Evolutionary conservation across 164 flowering plant species (phyloP), one percentile per base, ranked within the genome.

Genomic region (Chimonanthus salicifolius): DNA sequence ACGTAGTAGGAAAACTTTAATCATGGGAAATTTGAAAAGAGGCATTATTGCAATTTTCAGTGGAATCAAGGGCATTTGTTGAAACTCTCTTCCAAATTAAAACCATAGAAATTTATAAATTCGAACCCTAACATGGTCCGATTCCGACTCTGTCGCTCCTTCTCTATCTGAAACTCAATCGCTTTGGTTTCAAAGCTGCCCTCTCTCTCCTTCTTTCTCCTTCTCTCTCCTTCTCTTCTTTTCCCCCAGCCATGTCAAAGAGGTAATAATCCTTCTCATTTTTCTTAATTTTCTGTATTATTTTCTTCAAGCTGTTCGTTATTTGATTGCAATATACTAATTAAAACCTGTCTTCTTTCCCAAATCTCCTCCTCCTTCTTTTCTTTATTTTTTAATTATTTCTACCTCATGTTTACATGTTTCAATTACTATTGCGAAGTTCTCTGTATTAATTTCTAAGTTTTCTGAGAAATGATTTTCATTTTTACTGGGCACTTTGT

Each of bases 201-300:
- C 5, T 54, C 60, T 54, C 60, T 54, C n/a, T 54, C 60, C 10
- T 11, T 54, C 60, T 54, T 16, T 3, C 60, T 54, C n/a, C 15
- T 49, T 49, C 51, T 49, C 51, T 21, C 62, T 16, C 50, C 49
- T 6, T 2, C 64, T 4, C 5, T 21, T 45, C 71, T 45, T 54
- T 47, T 67, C 50, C 9, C 10, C 71, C 71, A 44, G 73, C 75
- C 64, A 83, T 83, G 85, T 71, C 85, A 18, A 80, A 78, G 74
- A 80, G 83, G 85, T 80, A 65, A 33, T 33, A 33, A 68, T 73
- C 13, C 67, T 50, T 20, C 16, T 43, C 33, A 9, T 43, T 9
- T 48, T 47, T 45, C 44, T 66, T 45, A 16, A n/a, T 21, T 4
- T 66, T 47, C 8, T 10, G 2, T 66, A 6, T 11, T 5, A 0